phyloP scores from a whole-genome alignment of 2,329 filamentous ascomycete genomes.

The Chaetothyriales sp. region DNA sequence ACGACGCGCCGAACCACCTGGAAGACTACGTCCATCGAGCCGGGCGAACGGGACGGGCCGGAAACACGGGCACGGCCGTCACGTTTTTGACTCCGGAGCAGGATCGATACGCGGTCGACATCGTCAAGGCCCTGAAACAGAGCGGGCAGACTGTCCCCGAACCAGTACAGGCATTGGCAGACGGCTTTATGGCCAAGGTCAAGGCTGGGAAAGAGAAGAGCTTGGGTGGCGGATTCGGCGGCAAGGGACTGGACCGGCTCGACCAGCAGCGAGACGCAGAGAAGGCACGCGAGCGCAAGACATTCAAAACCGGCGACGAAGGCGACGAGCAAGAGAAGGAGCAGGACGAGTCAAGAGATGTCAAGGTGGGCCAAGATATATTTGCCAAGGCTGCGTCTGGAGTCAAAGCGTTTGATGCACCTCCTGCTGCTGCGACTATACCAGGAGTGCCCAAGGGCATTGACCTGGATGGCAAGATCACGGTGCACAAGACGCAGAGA shows the following conservation, averaged over 20 bases:
- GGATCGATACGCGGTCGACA: constrained; percentile 75
- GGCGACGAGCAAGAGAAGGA: constrained; percentile 56
- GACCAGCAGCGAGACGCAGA: constrained; percentile 83
- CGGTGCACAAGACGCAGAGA: constrained; percentile 55
- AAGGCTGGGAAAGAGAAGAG: constrained; percentile 85
- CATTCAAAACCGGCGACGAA: constrained; percentile 80
- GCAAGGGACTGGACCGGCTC: constrained; percentile 80
- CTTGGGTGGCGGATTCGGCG: constrained; percentile 70
- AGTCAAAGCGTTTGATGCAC: constrained; percentile 47
- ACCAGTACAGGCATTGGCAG: constrained; percentile 43
- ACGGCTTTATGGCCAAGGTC: constrained; percentile 72
- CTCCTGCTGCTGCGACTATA: constrained; percentile 31
- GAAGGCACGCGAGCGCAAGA: constrained; percentile 70
- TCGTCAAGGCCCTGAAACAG: constrained; percentile 82
- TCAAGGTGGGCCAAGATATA: constrained; percentile 43
- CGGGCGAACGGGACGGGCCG: constrained; percentile 73
- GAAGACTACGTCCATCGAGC: constrained; percentile 57
- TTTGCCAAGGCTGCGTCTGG: constrained; percentile 46
- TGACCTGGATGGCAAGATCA: constrained; percentile 53
- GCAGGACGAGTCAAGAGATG: constrained; percentile 49
- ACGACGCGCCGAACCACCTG: constrained; percentile 38
- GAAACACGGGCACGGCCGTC: constrained; percentile 71
- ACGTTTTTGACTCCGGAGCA: constrained; percentile 88
- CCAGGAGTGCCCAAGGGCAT: constrained; percentile 39
- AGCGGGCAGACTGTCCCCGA: constrained; percentile 74